Evolutionary conservation across 441 rosid species (phyloP).

Genomic region (Bruguiera hainesii): DNA sequence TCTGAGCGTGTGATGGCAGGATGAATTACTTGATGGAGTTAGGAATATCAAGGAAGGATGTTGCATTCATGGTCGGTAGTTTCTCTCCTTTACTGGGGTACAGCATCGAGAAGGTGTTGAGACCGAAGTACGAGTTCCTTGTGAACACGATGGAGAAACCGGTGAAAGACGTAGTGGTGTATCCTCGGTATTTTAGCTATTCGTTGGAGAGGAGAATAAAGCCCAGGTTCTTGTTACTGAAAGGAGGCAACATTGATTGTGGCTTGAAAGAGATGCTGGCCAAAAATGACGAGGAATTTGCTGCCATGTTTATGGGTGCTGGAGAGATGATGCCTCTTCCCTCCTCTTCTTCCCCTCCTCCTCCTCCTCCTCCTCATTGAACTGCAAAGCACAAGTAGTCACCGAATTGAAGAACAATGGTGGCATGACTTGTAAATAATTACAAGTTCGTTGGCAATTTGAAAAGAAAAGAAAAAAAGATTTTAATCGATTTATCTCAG

Average conservation of each 20-base stretch:
- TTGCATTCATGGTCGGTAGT: slow-evolving; percentile 67
- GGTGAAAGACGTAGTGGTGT: slow-evolving; percentile 55
- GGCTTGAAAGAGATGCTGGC: slow-evolving; percentile 75
- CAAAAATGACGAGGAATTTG: slow-evolving; percentile 79
- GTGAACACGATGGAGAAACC: slow-evolving; percentile 62
- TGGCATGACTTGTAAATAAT: too few relatives aligned
- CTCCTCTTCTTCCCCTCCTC: background rate
- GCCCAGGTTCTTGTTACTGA: slow-evolving; percentile 71
- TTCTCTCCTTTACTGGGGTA: slow-evolving; percentile 88
- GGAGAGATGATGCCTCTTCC: slow-evolving; percentile 24
- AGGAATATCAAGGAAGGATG: slow-evolving; percentile 61
- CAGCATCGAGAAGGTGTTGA: slow-evolving; percentile 62
- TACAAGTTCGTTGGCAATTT: too few relatives aligned
- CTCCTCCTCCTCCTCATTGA: slow-evolving; percentile 6
- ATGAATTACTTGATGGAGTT: slow-evolving; percentile 58
- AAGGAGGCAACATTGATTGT: slow-evolving; percentile 50
- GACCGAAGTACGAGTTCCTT: slow-evolving; percentile 74
- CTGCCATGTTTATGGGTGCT: slow-evolving; percentile 54
- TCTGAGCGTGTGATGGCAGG: slow-evolving; percentile 38
- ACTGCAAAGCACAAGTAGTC: background rate
- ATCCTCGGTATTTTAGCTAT: slow-evolving; percentile 85
- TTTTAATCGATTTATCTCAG: too few relatives aligned
- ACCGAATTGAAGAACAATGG: too few relatives aligned
- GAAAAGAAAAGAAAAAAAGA: too few relatives aligned
- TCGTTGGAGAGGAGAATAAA: slow-evolving; percentile 84